These are phyloP conservation scores for Aspergillus niger DNA, from an alignment of 2,329 filamentous ascomycete genomes.

Conservation along the genomic window DNA sequence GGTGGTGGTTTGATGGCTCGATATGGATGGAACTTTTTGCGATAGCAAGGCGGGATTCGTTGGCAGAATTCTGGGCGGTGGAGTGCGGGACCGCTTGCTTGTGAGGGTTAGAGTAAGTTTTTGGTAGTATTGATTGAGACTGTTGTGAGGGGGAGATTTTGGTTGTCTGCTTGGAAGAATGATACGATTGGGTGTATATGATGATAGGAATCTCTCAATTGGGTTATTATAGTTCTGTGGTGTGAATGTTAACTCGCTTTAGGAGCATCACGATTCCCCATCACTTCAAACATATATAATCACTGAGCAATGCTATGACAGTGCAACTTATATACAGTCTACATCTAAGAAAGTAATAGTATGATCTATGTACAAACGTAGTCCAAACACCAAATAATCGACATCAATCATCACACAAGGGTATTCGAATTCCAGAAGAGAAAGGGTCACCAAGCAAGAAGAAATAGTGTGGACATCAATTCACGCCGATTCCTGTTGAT, in stretches of 20 bases:
- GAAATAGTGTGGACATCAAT: no score
- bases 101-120: background rate
- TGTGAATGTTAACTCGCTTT: no score
- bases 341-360: background rate
- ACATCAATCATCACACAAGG: background rate
- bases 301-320: no score
- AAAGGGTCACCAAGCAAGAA: background rate
- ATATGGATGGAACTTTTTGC: constrained; percentile 3
- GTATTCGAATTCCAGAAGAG: background rate
- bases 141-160: no score
- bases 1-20: background rate
- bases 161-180: no score
- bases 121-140: background rate
- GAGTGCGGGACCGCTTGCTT: background rate
- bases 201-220: no score
- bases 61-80: constrained; percentile 11
- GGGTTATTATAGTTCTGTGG: no score
- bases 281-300: no score
- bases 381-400: background rate
- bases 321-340: background rate
- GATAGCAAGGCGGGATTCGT: constrained; percentile 16
- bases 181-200: no score
- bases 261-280: no score
- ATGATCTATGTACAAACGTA: background rate
- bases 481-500: constrained; percentile 53